Evolutionary conservation across 2,329 filamentous ascomycete species (phyloP), one percentile per base, ranked within the genome.

Genomic region (Juglanconis juglandina): DNA sequence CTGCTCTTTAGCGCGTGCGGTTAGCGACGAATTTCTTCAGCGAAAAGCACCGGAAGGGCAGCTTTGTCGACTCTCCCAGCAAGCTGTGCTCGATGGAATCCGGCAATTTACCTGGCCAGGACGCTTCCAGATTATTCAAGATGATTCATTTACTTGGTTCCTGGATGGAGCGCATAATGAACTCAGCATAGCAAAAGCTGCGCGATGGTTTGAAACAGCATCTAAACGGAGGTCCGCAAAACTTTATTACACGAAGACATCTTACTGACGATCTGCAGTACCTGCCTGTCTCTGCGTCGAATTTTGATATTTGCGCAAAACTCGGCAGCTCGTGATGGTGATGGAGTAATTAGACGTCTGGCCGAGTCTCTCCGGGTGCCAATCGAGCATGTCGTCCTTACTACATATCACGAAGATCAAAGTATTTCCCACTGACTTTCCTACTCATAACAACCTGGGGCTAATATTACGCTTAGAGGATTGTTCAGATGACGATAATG

Each of bases 131-230:
- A 52, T 65, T 1, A 66, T 76, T 17, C 44, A 64, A 1, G 56
- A 68, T 3, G 68, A 64, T 5, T 32, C 54, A 24, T 47, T 55
- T 10, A 59, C 59, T 24, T 79, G 76, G 76, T 77, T 71, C 56
- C 59, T 79, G 30, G 76, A 79, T 61, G 72, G 73, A 10, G 77
- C 77, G 1, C 75, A 79, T 61, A 79, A 78, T 55, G 68, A 72
- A 5, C 63, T 78, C 63, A 78, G 76, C 65, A 63, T 78, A 4
- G 63, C 56, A 5, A 66, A 73, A 57, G 71, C 71, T 13, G 72
- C 70, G 10, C 62, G 71, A 48, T 79, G 76, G 76, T 77, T 73
- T 60, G 9, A n/a, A 44, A n/a, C 13, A 13, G 42, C 13, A 44
- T 44, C 42, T n/a, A n/a, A n/a, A n/a, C n/a, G n/a, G 9, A 44